These are phyloP conservation scores for Eimeria necatrix DNA, from an alignment of 169 alveolate genomes.

Conservation along the genomic window DNA sequence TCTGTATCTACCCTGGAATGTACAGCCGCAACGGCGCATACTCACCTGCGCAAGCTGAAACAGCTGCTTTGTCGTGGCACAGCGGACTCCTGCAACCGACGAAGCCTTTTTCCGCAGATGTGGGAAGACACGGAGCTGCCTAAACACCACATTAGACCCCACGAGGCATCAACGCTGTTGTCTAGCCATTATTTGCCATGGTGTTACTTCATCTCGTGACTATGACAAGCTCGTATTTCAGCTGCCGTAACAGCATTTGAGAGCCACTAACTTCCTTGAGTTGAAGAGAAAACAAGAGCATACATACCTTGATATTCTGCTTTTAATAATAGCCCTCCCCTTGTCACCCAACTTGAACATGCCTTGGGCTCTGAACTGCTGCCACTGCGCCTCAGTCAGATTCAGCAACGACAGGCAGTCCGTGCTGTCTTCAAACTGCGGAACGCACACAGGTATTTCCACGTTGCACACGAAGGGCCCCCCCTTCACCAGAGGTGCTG, in stretches of 20 bases:
- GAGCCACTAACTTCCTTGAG: too few relatives aligned
- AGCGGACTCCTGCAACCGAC: conserved; percentile 65
- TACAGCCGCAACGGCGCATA: not conserved
- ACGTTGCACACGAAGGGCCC: conserved; percentile 40
- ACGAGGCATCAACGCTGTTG: not conserved
- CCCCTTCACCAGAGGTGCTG: conserved; percentile 41
- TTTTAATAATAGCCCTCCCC: conserved; percentile 65
- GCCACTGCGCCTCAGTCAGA: conserved; percentile 68
- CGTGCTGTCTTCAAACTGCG: conserved; percentile 58
- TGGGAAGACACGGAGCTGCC: conserved; percentile 71
- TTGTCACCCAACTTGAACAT: conserved; percentile 58
- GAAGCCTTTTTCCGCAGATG: conserved; percentile 70
- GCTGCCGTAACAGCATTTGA: too few relatives aligned
- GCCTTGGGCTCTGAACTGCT: conserved; percentile 70
- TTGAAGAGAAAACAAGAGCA: not conserved
- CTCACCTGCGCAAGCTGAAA: conserved; percentile 70
- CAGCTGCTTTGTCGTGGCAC: conserved; percentile 69
- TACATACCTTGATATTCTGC: conserved; percentile 53
- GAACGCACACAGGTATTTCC: conserved; percentile 44
- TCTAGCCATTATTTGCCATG: not conserved
- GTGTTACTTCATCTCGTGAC: too few relatives aligned
- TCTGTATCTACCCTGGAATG: not conserved
- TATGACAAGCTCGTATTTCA: too few relatives aligned
- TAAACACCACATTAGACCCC: conserved; percentile 11
- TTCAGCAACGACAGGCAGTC: conserved; percentile 44